These are phyloP conservation scores for Kockiozyma suomiensis DNA, from an alignment of 805 yeast species.

Conservation along the genomic window DNA sequence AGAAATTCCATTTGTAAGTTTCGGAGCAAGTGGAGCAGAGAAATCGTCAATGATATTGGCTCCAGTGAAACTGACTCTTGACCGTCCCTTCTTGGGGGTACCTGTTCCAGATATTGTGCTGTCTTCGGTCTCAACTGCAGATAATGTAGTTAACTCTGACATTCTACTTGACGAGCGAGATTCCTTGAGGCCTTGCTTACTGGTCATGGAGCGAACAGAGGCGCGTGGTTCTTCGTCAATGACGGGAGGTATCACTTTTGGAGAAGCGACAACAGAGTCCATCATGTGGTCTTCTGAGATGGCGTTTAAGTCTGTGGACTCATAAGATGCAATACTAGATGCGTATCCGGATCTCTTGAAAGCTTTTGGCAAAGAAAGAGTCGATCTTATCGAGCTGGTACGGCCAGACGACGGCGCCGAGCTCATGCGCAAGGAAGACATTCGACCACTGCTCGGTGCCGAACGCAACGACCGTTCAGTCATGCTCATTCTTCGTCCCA, in stretches of 20 bases:
- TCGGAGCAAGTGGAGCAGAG: neutral
- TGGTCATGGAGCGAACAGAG: slow-evolving; percentile 14
- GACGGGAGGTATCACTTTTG: neutral
- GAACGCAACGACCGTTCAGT: slow-evolving; percentile 26
- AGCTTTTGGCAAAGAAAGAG: slow-evolving; percentile 10
- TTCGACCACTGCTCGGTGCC: neutral
- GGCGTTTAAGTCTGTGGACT: slow-evolving; percentile 28
- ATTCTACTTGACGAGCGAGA: slow-evolving; percentile 23
- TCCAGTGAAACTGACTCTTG: slow-evolving; percentile 20
- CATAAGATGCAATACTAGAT: slow-evolving; percentile 25
- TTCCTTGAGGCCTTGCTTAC: slow-evolving; percentile 22
- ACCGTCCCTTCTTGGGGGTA: slow-evolving; percentile 13
- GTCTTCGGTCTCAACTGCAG: slow-evolving; percentile 8
- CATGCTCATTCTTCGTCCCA: slow-evolving; percentile 22
- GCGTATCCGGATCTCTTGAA: slow-evolving; percentile 23
- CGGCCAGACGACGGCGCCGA: slow-evolving; percentile 2
- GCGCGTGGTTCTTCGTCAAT: slow-evolving; percentile 21
- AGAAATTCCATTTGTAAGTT: neutral
- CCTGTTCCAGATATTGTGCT: slow-evolving; percentile 5
- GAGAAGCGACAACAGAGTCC: slow-evolving; percentile 7
- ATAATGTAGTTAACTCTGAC: slow-evolving; percentile 14
- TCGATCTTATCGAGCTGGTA: slow-evolving; percentile 13
- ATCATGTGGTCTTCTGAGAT: slow-evolving; percentile 23
- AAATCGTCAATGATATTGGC: neutral
- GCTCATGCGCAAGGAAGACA: neutral